phyloP scores from a whole-genome alignment of 257 asterid genomes.

The Solanum paucissectum region DNA sequence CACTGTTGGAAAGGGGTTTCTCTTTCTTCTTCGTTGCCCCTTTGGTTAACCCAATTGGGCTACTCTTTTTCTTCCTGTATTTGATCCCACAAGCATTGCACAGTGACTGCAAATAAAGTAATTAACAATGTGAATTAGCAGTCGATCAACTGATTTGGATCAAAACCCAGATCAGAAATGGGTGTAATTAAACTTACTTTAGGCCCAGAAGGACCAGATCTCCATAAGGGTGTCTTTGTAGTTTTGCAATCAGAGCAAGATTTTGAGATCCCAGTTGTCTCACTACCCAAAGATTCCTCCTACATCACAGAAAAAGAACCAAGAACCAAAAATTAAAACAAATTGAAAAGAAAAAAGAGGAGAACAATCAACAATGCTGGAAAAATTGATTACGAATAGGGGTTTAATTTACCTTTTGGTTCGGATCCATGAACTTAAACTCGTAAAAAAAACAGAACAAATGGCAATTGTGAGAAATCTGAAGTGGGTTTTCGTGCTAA shows the following conservation, averaged over 20 bases:
- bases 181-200: slow-evolving; percentile 24
- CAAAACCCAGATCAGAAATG: not conserved
- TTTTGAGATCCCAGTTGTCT: slow-evolving; percentile 9
- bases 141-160: not conserved
- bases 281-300: slow-evolving; percentile 26
- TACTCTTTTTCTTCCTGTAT: slow-evolving; percentile 36
- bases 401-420: slow-evolving; percentile 19
- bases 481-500: not conserved
- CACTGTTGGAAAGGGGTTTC: not conserved
- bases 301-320: not conserved
- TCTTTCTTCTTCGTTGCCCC: slow-evolving; percentile 1
- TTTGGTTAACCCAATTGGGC: not conserved
- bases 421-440: slow-evolving; percentile 21
- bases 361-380: not conserved
- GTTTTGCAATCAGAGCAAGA: slow-evolving; percentile 52
- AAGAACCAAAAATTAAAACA: not conserved
- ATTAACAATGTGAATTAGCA: not conserved
- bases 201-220: slow-evolving; percentile 69
- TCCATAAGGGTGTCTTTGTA: slow-evolving; percentile 70
- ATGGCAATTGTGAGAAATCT: not conserved
- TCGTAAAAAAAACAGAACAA: not conserved
- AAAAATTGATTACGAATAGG: not conserved
- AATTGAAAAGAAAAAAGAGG: not conserved
- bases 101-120: slow-evolving; percentile 29
- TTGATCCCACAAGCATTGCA: slow-evolving; percentile 79